Base-by-base conservation (phyloP, 2,329 filamentous ascomycete genomes). In the Trichoderma afroharzianum region DNA sequence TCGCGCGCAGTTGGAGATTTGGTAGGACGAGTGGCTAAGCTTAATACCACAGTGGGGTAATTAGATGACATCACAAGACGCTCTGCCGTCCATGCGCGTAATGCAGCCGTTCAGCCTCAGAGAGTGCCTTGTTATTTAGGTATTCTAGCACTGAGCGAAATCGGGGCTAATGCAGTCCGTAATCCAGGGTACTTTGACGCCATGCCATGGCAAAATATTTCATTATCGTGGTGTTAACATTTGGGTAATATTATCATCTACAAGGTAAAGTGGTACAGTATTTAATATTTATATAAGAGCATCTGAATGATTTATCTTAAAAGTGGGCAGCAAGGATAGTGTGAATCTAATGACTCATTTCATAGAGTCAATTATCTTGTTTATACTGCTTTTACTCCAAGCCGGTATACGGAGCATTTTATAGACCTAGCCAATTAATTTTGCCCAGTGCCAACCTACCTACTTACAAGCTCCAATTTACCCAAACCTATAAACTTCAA, bases 301-400 rank as follows among this genome's bases (percentile, higher is more conserved):
- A 43, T 9, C 36, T 43, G 15, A 43, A 43, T 18, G 15, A 18
- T 43, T 47, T 57, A 21, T 14, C 15, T 43, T 36, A 6, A 43
- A 58, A 68, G 64, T 58, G 36, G 50, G 53, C 12, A 59, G 53
- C 53, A 50, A 50, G n/a, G 18, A 26, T 36, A 32, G 26, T n/a
- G 36, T 28, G 6, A 33, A 50, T 50, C 55, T 50, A 68, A 68
- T 68, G 66, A 68, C 55, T 68, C 66, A 68, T 68, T 68, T 68
- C 5, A 33, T 33, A 59, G 18, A 24, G 55, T 61, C 53, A 68
- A 30, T 15, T 15, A 58, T 43, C 53, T 43, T n/a, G 47, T 11
- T 32, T 68, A 24, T 43, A 11, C 47, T 50, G n/a, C 33, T 61
- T 15, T 55, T 30, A 24, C 32, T 39, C 33, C 8, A 33, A 64